Base-by-base conservation (phyloP, 306 rosid genomes). In the Casuarina equisetifolia region DNA sequence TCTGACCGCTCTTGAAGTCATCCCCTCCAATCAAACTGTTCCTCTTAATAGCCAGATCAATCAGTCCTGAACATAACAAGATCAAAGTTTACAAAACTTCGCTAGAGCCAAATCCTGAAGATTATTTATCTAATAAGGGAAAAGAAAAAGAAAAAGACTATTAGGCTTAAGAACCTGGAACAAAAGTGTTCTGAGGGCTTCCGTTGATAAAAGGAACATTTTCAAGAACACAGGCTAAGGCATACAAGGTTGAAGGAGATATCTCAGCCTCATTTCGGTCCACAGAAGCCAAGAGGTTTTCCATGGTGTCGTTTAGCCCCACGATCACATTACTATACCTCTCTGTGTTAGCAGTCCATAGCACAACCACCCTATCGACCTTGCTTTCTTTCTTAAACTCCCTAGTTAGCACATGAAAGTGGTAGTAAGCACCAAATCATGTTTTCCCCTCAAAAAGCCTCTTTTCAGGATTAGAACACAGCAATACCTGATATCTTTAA, bases 281-380 rank as follows among this genome's bases (percentile, higher is more conserved):
- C 78, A 95, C 62, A 2, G 97, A 78, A 85, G 93, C 89, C 79
- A 95, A 78, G 54, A 92, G 98, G 82, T 78, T 92, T 67, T 92
- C 97, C 25, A 50, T 71, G 44, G 97, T 95, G 82, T 95, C 97
- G 54, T 95, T 95, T 72, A 95, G 88, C 54, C 98, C 98, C 46
- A 88, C 97, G 45, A 83, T 80, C 69, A 95, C 89, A 80, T 88
- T 90, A 44, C 99, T 92, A 76, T 92, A 95, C 85, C 99, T 89
- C 87, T 95, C 99, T 12, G 99, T 95, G 94, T 95, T 95, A 40
- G 99, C 99, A 42, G 99, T 95, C 99, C 99, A 95, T 19, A 95
- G 91, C 57, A 95, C 99, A 51, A 95, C 97, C 12, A 95, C 90
- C 87, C 32, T 92, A 69, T 95, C 99, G 77, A 92, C 97, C 73